Evolutionary conservation across 306 rosid species (phyloP).

Genomic region (Arachis hypogaea): DNA sequence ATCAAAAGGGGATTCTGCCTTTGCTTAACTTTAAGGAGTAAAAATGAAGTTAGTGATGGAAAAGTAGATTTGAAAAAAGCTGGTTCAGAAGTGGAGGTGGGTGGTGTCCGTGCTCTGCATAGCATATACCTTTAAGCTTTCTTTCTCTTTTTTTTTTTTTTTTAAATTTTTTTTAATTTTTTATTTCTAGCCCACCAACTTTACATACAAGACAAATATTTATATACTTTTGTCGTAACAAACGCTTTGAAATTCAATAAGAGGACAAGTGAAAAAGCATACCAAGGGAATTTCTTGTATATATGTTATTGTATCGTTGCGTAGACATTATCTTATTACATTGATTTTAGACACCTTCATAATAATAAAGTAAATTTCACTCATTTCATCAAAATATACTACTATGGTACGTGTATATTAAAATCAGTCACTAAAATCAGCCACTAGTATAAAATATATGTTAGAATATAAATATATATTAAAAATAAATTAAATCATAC

Average conservation of each 20-base stretch:
- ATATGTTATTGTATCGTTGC: too few relatives aligned
- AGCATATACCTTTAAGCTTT: constrained; percentile 23
- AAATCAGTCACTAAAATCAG: too few relatives aligned
- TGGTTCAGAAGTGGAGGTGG: constrained; percentile 42
- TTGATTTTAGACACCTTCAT: too few relatives aligned
- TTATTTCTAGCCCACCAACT: constrained; percentile 37
- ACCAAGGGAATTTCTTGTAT: too few relatives aligned
- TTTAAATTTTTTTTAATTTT: neutral
- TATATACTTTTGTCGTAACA: constrained; percentile 28
- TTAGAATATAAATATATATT: too few relatives aligned
- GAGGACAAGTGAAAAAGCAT: constrained; percentile 19
- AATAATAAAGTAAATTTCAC: too few relatives aligned
- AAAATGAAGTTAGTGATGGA: constrained; percentile 48
- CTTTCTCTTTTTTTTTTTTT: too few relatives aligned
- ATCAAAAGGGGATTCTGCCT: constrained; percentile 44
- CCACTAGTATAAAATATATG: too few relatives aligned
- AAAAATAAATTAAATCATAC: too few relatives aligned
- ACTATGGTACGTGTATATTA: too few relatives aligned
- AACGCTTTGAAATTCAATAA: neutral
- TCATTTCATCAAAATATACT: too few relatives aligned
- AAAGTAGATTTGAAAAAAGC: constrained; percentile 44
- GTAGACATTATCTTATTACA: too few relatives aligned
- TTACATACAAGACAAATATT: constrained; percentile 54
- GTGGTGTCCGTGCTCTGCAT: constrained; percentile 46
- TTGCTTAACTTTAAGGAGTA: constrained; percentile 37